phyloP scores from a whole-genome alignment of 768 basidiomycete species.

The Tulasnella sp. region DNA sequence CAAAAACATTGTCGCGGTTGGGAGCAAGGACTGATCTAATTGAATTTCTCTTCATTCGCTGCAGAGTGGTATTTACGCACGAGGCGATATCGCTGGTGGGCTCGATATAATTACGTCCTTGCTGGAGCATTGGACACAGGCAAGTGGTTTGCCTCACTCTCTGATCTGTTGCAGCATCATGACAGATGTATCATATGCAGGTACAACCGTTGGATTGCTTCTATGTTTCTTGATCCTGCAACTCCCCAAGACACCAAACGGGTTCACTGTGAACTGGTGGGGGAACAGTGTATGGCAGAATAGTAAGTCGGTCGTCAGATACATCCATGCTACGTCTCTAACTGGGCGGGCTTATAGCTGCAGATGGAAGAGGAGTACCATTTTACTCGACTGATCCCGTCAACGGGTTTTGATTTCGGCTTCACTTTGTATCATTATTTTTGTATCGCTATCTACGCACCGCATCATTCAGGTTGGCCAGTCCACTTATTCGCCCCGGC shows the following conservation, averaged over 20 bases:
- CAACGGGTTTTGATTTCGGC: background rate
- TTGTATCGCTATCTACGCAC: background rate
- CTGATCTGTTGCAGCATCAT: background rate
- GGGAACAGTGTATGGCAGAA: constrained; percentile 36
- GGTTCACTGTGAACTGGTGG: constrained; percentile 38
- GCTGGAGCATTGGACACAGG: constrained; percentile 42
- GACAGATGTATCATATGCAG: background rate
- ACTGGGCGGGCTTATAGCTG: background rate
- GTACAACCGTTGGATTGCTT: constrained; percentile 40
- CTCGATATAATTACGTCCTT: constrained; percentile 49
- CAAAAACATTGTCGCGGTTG: background rate
- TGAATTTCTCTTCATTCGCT: background rate
- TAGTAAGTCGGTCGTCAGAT: constrained; percentile 12
- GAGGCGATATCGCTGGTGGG: constrained; percentile 47
- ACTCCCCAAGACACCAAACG: constrained; percentile 36
- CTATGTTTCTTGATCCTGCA: constrained; percentile 44
- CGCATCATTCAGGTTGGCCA: background rate
- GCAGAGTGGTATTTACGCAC: constrained; percentile 43
- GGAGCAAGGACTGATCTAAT: background rate
- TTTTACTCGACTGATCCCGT: background rate
- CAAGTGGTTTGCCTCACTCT: background rate
- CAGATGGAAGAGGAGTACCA: constrained; percentile 17
- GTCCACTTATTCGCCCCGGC: background rate
- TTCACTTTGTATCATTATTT: constrained; percentile 10
- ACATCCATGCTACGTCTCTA: background rate